Percentiles rank a stretch among this genome's conserved stretches.
phyloP scores from a whole-genome alignment of 2,329 filamentous ascomycete genomes.

The Diaporthe velutina region DNA sequence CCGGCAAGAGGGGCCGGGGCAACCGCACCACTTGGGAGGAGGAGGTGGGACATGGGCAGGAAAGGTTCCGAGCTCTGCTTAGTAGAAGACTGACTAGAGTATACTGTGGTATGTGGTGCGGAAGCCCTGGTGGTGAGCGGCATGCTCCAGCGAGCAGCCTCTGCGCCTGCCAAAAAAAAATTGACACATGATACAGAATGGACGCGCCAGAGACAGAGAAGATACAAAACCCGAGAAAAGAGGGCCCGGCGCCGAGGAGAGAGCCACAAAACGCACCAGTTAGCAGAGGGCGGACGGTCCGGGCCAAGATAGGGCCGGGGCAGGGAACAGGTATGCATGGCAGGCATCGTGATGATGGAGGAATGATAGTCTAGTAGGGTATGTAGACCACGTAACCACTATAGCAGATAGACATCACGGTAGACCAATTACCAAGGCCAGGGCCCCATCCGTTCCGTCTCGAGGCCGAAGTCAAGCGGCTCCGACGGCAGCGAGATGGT shows the following conservation, averaged over 20 bases:
- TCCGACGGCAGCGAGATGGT: slow-evolving; percentile 15
- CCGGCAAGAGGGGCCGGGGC: slow-evolving; percentile 27
- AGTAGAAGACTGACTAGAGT: background rate
- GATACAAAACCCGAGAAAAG: background rate
- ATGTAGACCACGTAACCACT: background rate
- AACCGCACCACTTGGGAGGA: slow-evolving; percentile 7
- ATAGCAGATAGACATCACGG: background rate
- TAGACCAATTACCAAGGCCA: background rate
- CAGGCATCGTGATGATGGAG: slow-evolving; percentile 3
- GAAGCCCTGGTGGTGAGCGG: background rate
- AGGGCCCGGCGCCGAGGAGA: slow-evolving; percentile 20
- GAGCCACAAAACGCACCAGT: slow-evolving; percentile 1
- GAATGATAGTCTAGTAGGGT: background rate
- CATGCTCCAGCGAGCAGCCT: background rate
- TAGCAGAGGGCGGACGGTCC: slow-evolving; percentile 12
- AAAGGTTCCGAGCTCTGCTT: slow-evolving; percentile 31
- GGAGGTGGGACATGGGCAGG: slow-evolving; percentile 33
- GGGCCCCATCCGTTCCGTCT: background rate
- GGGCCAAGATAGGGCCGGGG: slow-evolving; percentile 14
- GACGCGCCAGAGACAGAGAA: background rate
- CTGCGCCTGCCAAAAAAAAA: background rate
- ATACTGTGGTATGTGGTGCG: slow-evolving; percentile 1
- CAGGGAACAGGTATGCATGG: background rate
- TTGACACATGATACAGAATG: background rate
- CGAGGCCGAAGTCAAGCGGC: slow-evolving; percentile 5